These are phyloP conservation scores for Alternaria sp. DNA, from an alignment of 2,329 filamentous ascomycete species.

Conservation along the genomic window DNA sequence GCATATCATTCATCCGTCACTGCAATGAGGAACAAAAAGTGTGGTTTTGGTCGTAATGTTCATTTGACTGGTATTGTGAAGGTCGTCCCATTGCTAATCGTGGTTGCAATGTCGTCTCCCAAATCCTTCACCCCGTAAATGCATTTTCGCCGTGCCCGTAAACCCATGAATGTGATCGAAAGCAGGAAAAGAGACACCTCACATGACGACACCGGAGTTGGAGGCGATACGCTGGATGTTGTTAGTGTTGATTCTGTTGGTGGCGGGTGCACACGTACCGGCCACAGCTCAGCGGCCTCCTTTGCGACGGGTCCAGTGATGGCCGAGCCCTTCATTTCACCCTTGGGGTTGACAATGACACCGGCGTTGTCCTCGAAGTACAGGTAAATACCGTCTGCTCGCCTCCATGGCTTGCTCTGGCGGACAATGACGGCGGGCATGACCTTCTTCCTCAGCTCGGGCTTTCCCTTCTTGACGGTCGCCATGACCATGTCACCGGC, in stretches of 20 bases:
- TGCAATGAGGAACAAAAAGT: neutral
- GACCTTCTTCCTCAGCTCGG: constrained; percentile 99
- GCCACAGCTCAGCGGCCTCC: constrained; percentile 99
- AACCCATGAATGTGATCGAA: constrained; percentile 48
- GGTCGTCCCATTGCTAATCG: constrained; percentile 45
- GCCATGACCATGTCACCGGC: constrained; percentile 99
- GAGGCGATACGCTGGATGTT: constrained; percentile 86
- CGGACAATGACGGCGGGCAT: constrained; percentile 99
- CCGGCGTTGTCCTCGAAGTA: constrained; percentile 99
- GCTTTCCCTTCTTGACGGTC: constrained; percentile 99
- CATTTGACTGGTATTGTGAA: constrained; percentile 44
- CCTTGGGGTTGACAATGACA: constrained; percentile 99
- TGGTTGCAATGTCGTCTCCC: constrained; percentile 43
- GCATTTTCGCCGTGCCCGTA: constrained; percentile 50
- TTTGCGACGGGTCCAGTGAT: constrained; percentile 99
- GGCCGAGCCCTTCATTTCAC: constrained; percentile 99
- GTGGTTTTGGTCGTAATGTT: constrained; percentile 38
- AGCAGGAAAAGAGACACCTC: constrained; percentile 59
- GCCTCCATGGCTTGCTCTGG: constrained; percentile 99
- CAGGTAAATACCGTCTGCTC: constrained; percentile 96
- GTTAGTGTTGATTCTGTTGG: constrained; percentile 37
- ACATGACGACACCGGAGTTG: constrained; percentile 99
- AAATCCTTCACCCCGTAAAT: constrained; percentile 47
- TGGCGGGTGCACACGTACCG: constrained; percentile 65
- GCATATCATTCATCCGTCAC: constrained; percentile 8